phyloP scores from a whole-genome alignment of 768 basidiomycete species.

The Cyclocybe aegerita region DNA sequence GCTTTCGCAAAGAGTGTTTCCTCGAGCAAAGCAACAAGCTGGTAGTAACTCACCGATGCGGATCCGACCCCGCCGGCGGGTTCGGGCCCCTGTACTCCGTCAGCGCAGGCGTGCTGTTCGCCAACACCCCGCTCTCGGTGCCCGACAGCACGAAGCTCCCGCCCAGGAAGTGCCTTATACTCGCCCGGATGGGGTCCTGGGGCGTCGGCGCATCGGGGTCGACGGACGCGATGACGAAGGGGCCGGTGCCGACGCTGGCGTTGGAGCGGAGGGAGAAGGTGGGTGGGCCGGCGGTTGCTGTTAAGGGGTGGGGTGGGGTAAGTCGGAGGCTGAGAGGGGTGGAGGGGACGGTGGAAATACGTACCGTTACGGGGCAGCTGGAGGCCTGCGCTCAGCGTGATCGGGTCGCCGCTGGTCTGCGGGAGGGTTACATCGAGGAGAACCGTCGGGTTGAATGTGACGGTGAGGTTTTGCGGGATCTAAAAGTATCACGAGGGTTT shows the following conservation, averaged over 20 bases:
- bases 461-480: constrained; percentile 30
- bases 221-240: constrained; percentile 46
- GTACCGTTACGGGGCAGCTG: constrained; percentile 33
- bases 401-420: constrained; percentile 22
- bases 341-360: constrained; percentile 2
- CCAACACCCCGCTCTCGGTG: constrained; percentile 16
- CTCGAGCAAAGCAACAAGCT: not conserved
- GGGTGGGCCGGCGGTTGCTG: constrained; percentile 31
- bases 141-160: constrained; percentile 31
- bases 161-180: constrained; percentile 50
- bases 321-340: too few species aligned
- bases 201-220: constrained; percentile 57
- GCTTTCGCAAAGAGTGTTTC: too few species aligned
- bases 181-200: constrained; percentile 36
- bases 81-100: constrained; percentile 39
- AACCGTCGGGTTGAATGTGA: constrained; percentile 32
- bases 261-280: constrained; percentile 29
- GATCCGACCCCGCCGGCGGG: constrained; percentile 39
- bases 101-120: constrained; percentile 42
- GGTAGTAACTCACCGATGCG: constrained; percentile 35
- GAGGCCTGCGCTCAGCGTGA: constrained; percentile 33
- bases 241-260: constrained; percentile 25
- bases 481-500: constrained; percentile 6
- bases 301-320: too few species aligned
- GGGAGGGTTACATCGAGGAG: constrained; percentile 37